A percentile compares a stretch with the other conserved stretches of the same genome.
These are phyloP conservation scores for Posidonia australis DNA, from an alignment of 106 monocot species.

Conservation along the genomic window DNA sequence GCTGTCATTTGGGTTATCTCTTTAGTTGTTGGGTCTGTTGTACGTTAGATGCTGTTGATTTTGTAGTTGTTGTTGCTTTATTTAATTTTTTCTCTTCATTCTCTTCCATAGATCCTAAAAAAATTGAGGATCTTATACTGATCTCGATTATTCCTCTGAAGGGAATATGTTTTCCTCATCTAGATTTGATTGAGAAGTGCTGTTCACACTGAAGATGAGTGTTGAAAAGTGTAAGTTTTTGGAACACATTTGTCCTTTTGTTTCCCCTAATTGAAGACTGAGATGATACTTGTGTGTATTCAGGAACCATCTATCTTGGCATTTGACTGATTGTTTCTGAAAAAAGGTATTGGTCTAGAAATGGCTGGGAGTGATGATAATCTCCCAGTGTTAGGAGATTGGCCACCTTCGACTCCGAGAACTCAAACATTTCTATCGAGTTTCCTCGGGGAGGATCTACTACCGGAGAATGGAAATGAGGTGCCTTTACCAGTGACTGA, in stretches of 20 bases:
- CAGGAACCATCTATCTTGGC: neutral
- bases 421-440: conserved; percentile 42
- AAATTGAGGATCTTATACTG: neutral
- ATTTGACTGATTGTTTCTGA: neutral
- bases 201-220: neutral
- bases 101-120: conserved; percentile 1
- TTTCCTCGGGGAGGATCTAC: conserved; percentile 36
- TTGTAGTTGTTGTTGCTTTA: neutral
- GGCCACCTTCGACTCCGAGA: conserved; percentile 40
- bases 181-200: neutral
- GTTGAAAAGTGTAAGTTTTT: too few species aligned
- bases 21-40: neutral
- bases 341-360: neutral
- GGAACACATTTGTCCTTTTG: too few species aligned
- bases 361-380: conserved; percentile 36
- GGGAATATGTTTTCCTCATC: neutral
- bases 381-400: conserved; percentile 33
- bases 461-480: conserved; percentile 10
- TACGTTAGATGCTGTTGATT: neutral
- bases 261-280: too few species aligned
- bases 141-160: neutral
- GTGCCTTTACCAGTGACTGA: conserved; percentile 7
- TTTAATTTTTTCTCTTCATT: neutral
- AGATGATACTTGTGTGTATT: too few species aligned
- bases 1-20: neutral